Conservation (phyloP, 2,329 filamentous ascomycete species). For the Verticillium longisporum region DNA sequence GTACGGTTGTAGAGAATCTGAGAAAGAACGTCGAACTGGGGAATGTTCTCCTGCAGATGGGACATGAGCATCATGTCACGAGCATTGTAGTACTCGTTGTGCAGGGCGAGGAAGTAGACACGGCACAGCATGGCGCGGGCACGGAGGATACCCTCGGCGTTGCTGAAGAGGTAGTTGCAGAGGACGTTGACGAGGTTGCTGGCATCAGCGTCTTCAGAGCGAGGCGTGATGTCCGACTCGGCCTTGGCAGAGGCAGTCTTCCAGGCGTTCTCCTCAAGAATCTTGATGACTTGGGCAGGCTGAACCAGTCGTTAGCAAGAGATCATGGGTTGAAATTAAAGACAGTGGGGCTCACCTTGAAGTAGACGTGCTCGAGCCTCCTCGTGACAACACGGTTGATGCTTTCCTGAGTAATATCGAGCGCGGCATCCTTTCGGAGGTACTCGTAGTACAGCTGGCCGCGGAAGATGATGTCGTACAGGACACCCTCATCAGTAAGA, state of each 20-base stretch:
- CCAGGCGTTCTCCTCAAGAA: conserved; percentile 92
- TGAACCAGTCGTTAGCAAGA: conserved; percentile 23
- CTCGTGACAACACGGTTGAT: conserved; percentile 91
- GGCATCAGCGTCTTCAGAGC: conserved; percentile 61
- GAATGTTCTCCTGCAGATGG: conserved; percentile 94
- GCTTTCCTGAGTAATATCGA: conserved; percentile 75
- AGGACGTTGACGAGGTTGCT: conserved; percentile 74
- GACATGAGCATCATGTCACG: conserved; percentile 99
- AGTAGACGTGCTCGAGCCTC: conserved; percentile 94
- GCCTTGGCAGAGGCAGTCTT: conserved; percentile 64
- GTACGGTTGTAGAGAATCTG: conserved; percentile 99
- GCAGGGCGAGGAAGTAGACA: conserved; percentile 95
- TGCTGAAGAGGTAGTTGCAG: conserved; percentile 88
- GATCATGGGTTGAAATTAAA: not conserved
- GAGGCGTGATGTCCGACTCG: conserved; percentile 76
- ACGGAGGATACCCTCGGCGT: conserved; percentile 93
- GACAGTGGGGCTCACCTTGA: conserved; percentile 59
- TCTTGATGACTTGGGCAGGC: conserved; percentile 86
- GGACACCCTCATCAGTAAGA: conserved; percentile 77
- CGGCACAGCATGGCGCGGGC: conserved; percentile 97
- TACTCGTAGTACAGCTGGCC: conserved; percentile 83
- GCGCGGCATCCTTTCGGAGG: conserved; percentile 61
- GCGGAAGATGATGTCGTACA: conserved; percentile 91
- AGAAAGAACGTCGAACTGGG: conserved; percentile 91
- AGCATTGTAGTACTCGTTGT: conserved; percentile 96